Evolutionary conservation across 441 rosid genomes (phyloP).

Genomic region (Mallotus japonicus): DNA sequence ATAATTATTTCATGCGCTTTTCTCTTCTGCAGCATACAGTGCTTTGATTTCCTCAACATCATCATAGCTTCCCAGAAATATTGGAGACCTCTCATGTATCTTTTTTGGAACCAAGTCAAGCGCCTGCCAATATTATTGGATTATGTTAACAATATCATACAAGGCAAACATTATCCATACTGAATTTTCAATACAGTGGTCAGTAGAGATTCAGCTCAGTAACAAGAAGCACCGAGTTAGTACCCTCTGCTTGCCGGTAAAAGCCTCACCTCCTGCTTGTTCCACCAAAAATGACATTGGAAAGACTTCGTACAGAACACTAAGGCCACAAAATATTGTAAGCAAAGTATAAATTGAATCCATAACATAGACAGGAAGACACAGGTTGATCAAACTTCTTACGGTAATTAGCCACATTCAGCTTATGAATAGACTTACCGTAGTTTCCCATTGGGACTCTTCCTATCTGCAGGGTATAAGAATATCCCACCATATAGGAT

Average conservation of each 20-base stretch:
- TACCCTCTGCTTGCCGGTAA: constrained; percentile 89
- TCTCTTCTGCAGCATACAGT: constrained; percentile 62
- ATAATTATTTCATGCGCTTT: constrained; percentile 31
- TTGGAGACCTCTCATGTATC: constrained; percentile 86
- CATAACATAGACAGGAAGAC: background rate
- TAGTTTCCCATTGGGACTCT: constrained; percentile 86
- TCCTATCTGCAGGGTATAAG: constrained; percentile 96
- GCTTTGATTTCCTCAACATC: constrained; percentile 92
- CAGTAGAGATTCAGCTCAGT: background rate
- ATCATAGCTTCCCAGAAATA: constrained; percentile 93
- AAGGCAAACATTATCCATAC: background rate
- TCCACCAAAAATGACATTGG: constrained; percentile 98
- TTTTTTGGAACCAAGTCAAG: constrained; percentile 73
- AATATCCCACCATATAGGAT: constrained; percentile 93
- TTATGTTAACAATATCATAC: background rate
- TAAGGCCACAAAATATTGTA: constrained; percentile 27
- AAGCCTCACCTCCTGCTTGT: constrained; percentile 97
- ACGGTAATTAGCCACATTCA: background rate
- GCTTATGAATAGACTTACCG: constrained; percentile 52
- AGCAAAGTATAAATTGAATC: background rate
- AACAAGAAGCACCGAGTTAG: constrained; percentile 7
- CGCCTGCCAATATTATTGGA: constrained; percentile 49
- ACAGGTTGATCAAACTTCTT: background rate
- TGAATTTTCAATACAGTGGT: background rate
- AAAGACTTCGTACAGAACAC: constrained; percentile 95